Base-by-base conservation (phyloP, 176 grass and related monocot species). In the Oryza brachyantha region DNA sequence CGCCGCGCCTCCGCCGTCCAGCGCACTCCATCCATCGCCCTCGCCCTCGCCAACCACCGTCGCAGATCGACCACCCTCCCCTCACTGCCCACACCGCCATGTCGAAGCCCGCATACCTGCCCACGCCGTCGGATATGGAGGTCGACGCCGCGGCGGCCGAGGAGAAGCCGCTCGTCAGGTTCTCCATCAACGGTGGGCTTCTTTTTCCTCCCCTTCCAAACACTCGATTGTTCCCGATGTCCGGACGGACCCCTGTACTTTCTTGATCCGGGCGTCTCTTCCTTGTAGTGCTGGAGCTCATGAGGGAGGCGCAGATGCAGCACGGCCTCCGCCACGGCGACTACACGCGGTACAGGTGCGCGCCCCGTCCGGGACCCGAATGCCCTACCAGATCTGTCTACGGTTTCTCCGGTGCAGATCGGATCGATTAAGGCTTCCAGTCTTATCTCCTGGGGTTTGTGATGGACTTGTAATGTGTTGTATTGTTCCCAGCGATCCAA, bases 271-370 rank as follows among this genome's bases (percentile, higher is more conserved):
- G n/a, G 21, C 21, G 21, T 42, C 19, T 64, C 48, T 37, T 64
- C 54, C 67, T 48, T 36, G 61, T 83, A 98, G 96, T 98, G 71
- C 70, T 95, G 78, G 87, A 95, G 77, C 83, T 94, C n/a, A 87
- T 92, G 58, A 94, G 91, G 85, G 91, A 89, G 10, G 73, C 96
- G 31, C 96, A 98, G 90, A 98, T 98, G 96, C 92, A 95, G 74
- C 96, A 98, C 36, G 96, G 96, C 2, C 89, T 98, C 80, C 89
- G 92, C 78, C 96, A 94, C 50, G 85, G 96, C 19, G 93, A 97
- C 86, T 97, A 97, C 48, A 90, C 88, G 31, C 88, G 92, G 36
- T 98, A 98, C 77, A 85, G 96, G 92, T 98, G 29, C 29, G 61
- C 10, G 3, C 24, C 10, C 17, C n/a, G 26, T 9, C 19, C 50